phyloP scores from a whole-genome alignment of 148 eudicot genomes.

The Persicaria tinctoria region DNA sequence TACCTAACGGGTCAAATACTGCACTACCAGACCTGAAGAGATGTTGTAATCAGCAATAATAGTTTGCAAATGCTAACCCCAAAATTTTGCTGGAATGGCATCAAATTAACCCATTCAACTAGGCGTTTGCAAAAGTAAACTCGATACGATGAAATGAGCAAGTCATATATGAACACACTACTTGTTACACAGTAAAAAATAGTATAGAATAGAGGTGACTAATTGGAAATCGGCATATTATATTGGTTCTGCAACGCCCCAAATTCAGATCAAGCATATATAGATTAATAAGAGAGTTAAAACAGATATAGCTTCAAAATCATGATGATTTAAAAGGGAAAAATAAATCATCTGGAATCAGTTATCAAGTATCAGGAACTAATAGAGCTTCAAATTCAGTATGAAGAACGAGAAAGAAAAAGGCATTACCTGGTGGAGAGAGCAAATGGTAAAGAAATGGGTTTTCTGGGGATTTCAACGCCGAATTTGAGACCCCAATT shows the following conservation, averaged over 20 bases:
- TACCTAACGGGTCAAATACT: constrained; percentile 80
- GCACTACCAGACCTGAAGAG: constrained; percentile 43
- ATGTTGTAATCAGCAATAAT: constrained; percentile 17
- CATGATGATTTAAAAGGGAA: background rate
- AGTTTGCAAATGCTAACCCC: background rate
- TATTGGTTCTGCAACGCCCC: too few relatives aligned
- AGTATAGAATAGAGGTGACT: too few relatives aligned
- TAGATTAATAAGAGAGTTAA: background rate
- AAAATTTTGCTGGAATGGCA: background rate
- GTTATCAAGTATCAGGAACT: background rate
- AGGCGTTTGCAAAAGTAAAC: too few relatives aligned
- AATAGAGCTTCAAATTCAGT: background rate
- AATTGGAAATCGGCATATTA: too few relatives aligned
- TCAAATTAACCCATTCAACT: too few relatives aligned
- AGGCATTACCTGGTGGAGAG: constrained; percentile 33
- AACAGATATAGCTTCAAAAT: background rate
- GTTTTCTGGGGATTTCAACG: constrained; percentile 25
- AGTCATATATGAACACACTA: too few relatives aligned
- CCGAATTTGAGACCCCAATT: constrained; percentile 25
- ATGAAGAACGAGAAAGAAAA: background rate
- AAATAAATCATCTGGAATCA: background rate
- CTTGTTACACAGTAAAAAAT: too few relatives aligned
- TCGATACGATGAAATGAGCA: too few relatives aligned
- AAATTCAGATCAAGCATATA: background rate
- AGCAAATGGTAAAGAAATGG: constrained; percentile 20